Base-by-base conservation (phyloP, 2,329 filamentous ascomycete genomes). In the Penicillium occitanis region DNA sequence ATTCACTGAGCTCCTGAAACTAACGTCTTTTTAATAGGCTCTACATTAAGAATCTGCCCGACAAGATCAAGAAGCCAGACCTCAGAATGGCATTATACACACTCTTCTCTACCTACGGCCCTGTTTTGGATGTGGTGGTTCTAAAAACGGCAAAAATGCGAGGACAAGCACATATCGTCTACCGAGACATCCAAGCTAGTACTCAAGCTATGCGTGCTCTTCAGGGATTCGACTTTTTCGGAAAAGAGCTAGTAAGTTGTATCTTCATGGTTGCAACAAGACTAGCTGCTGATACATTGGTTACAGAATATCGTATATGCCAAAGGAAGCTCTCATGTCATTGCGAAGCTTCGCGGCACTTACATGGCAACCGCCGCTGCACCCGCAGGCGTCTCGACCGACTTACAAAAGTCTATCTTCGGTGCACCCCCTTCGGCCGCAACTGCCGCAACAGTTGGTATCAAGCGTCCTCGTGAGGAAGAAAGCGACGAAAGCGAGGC, bases 101-200 rank as follows among this genome's bases (percentile, higher is more conserved):
- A 78, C 86, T 98, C 13, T 98, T 98, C 78, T 92, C 93, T 11
- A 96, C 93, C 14, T 96, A 97, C 76, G 95, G 95, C 48, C 88
- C 92, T 0, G 91, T 99, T 17, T 87, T 99, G 66, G 95, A 99
- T 76, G 87, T 99, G 22, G 91, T 97, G 59, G 91, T 92, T 35
- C 84, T 97, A 72, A 96, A 93, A 81, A 96, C 92, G 1, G 85
- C 85, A 77, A 92, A 92, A 81, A 97, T 98, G 93, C 90, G 95
- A 60, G 95, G 95, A 2, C 95, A 99, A 80, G 95, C 95, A 68
- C 95, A 98, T 74, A 83, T 99, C 68, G 91, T 95, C 14, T 98
- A 93, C 77, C 87, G 91, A 66, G 94, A 99, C 76, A 84, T 94
- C 40, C 91, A 97, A 71, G 88, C 92, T n/a, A 92, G 93, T 61